Evolutionary conservation across 139 green algal species (phyloP).

Genomic region (Chlamydomonas applanata): DNA sequence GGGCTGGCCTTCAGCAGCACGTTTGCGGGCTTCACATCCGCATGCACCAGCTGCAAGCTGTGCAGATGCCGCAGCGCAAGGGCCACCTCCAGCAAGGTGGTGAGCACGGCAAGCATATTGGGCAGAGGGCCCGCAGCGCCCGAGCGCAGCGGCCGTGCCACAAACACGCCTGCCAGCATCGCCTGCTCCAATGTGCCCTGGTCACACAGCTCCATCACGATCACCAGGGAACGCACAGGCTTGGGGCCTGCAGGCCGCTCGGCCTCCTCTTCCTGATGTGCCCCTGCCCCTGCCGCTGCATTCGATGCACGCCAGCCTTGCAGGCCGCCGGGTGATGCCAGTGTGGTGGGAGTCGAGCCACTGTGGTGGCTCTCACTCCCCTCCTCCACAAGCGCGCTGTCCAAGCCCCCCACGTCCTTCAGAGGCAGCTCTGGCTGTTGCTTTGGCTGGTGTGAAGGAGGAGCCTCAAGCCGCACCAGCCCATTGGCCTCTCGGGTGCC

Average conservation of each 20-base stretch:
- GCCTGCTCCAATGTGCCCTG: slow-evolving; percentile 27
- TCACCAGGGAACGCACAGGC: slow-evolving; percentile 16
- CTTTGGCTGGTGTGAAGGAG: no score
- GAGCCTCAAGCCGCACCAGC: slow-evolving; percentile 1
- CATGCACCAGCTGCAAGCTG: slow-evolving; percentile 49
- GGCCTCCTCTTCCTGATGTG: no score
- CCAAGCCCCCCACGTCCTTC: no score
- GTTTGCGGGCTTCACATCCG: not conserved
- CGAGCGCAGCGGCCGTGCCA: not conserved
- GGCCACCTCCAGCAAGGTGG: slow-evolving; percentile 45
- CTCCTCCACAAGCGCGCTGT: not conserved
- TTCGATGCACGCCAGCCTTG: no score
- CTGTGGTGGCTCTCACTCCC: no score
- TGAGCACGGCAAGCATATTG: slow-evolving; percentile 20
- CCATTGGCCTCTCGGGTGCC: not conserved
- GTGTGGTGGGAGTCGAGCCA: no score
- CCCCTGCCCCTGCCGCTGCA: no score
- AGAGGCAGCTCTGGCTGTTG: no score
- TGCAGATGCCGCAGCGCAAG: slow-evolving; percentile 58
- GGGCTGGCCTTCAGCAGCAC: no score
- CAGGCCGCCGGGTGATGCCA: no score
- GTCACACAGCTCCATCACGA: slow-evolving; percentile 41
- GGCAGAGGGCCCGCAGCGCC: not conserved
- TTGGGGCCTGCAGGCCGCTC: no score
- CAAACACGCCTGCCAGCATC: slow-evolving; percentile 27